phyloP scores from a whole-genome alignment of 2,329 filamentous ascomycete species.

The Fusarium sp. region DNA sequence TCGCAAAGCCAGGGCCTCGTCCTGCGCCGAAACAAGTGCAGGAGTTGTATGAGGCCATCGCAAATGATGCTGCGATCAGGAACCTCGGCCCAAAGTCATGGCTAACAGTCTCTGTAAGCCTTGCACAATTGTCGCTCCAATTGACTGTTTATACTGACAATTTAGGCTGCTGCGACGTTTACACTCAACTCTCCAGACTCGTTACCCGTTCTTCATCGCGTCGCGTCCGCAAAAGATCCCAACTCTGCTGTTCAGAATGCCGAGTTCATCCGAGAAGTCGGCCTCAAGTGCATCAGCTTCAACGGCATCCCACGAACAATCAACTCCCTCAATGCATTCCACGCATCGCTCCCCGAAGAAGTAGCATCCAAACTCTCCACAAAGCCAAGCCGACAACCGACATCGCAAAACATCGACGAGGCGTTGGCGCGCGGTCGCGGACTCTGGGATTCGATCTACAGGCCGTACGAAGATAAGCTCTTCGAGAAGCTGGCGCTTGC shows the following conservation, averaged over 20 bases:
- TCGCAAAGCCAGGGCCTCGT: constrained; percentile 71
- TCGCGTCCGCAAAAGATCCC: constrained; percentile 49
- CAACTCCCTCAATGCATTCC: constrained; percentile 81
- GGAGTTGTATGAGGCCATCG: constrained; percentile 71
- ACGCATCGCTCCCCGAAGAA: constrained; percentile 65
- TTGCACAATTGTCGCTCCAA: too few species aligned
- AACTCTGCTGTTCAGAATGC: constrained; percentile 58
- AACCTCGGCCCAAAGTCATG: constrained; percentile 72
- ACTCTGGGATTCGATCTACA: constrained; percentile 82
- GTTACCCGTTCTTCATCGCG: constrained; percentile 68
- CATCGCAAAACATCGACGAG: constrained; percentile 60
- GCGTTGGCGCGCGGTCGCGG: constrained; percentile 67
- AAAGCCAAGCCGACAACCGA: constrained; percentile 63
- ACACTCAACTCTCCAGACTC: constrained; percentile 87
- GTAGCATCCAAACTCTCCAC: constrained; percentile 65
- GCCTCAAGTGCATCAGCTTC: constrained; percentile 81
- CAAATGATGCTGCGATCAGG: constrained; percentile 67
- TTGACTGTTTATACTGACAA: background rate
- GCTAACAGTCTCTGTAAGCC: constrained; percentile 70
- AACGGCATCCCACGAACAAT: constrained; percentile 86
- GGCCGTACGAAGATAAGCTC: constrained; percentile 77
- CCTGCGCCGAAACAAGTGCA: constrained; percentile 71
- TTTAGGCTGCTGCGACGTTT: constrained; percentile 80
- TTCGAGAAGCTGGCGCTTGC: constrained; percentile 74
- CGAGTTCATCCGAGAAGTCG: constrained; percentile 79